Percentiles rank a stretch among this genome's conserved stretches.
phyloP scores from a whole-genome alignment of 768 basidiomycete species.

The Rhodotorula babjevae region DNA sequence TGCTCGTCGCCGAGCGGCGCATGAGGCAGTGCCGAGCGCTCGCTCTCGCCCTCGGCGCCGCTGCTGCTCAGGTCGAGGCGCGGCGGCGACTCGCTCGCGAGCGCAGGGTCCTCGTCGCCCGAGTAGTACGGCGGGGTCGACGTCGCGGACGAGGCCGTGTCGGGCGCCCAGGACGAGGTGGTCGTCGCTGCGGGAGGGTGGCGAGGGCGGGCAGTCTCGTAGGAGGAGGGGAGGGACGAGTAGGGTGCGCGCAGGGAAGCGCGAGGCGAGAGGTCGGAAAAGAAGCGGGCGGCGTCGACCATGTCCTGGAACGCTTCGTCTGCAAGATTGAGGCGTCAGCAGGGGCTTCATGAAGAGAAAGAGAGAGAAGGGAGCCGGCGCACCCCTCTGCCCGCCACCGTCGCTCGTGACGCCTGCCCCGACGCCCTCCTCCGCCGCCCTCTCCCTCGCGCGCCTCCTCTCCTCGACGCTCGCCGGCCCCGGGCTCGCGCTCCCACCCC shows the following conservation, averaged over 20 bases:
- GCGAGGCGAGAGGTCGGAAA: constrained; percentile 72
- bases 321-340: not conserved
- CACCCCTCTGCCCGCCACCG: constrained; percentile 7
- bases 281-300: constrained; percentile 71
- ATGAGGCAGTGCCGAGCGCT: not conserved
- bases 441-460: constrained; percentile 14
- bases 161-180: not conserved
- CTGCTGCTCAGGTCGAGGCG: constrained; percentile 20
- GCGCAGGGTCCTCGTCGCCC: constrained; percentile 55
- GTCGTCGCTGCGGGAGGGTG: not conserved
- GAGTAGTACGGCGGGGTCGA: not conserved
- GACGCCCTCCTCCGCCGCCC: not conserved
- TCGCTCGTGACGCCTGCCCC: not conserved
- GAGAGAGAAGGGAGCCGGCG: not conserved
- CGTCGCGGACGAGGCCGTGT: too few species aligned
- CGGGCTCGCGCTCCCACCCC: constrained; percentile 8
- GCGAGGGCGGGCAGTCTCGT: constrained; percentile 49
- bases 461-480: constrained; percentile 33
- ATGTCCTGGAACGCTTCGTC: constrained; percentile 47
- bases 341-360: not conserved
- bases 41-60: not conserved
- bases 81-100: constrained; percentile 18
- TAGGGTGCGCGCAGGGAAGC: constrained; percentile 53
- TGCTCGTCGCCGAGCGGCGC: not conserved
- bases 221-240: not conserved